phyloP scores from a whole-genome alignment of 495 filamentous ascomycete species.

The Podospora comata region DNA sequence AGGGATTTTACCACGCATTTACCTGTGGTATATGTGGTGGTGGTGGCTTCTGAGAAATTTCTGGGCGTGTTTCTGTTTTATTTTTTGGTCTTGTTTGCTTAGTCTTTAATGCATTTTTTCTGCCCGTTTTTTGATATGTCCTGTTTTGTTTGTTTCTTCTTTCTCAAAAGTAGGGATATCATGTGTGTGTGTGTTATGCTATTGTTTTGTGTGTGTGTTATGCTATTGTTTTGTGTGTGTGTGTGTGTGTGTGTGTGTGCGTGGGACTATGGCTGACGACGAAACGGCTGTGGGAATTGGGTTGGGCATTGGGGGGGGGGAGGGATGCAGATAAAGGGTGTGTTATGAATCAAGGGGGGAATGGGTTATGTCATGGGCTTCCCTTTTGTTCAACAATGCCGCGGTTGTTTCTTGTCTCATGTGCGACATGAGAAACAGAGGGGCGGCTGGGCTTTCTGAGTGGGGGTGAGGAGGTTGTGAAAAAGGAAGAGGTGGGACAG shows the following conservation, averaged over 20 bases:
- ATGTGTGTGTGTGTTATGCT: not conserved
- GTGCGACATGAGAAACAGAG: not conserved
- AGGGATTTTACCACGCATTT: too few relatives aligned
- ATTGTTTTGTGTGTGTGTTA: not conserved
- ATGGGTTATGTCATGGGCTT: not conserved
- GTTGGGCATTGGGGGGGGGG: not conserved
- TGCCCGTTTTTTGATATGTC: slow-evolving; percentile 4
- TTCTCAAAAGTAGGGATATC: not conserved
- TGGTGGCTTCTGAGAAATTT: not conserved
- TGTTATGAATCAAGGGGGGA: not conserved
- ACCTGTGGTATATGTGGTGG: too few relatives aligned
- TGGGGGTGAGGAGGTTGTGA: not conserved
- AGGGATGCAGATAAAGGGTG: not conserved
- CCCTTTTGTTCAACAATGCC: not conserved
- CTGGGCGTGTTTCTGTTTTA: slow-evolving; percentile 4
- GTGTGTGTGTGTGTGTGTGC: too few relatives aligned
- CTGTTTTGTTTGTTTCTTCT: not conserved
- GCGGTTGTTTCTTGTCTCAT: not conserved
- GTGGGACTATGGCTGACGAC: not conserved
- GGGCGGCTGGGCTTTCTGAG: not conserved
- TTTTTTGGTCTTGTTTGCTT: not conserved
- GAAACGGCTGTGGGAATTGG: not conserved
- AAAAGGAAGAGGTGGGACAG: not conserved
- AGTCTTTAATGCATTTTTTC: slow-evolving; percentile 7
- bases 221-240: not conserved